Conservation (phyloP, 2,329 filamentous ascomycete genomes). For the Ophiostoma perfectum region DNA sequence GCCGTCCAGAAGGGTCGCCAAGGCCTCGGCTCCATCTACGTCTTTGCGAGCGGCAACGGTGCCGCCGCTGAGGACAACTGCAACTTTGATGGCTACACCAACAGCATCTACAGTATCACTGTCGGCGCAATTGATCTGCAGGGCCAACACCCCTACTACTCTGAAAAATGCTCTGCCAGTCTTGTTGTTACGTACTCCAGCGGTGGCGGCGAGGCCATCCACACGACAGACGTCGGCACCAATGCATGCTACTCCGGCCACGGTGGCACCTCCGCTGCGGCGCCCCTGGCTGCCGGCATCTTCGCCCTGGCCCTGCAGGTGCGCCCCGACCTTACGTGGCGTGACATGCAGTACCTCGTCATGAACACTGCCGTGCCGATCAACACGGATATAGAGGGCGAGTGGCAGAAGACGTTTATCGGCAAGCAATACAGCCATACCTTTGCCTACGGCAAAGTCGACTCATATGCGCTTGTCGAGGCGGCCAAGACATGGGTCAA, state of each 20-base stretch:
- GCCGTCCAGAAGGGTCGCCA: conserved; percentile 81
- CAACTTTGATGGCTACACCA: conserved; percentile 99
- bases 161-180: conserved; percentile 91
- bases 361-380: conserved; percentile 79
- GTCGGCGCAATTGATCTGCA: conserved; percentile 87
- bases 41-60: conserved; percentile 95
- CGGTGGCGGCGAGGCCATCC: conserved; percentile 74
- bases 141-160: conserved; percentile 90
- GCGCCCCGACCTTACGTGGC: conserved; percentile 83
- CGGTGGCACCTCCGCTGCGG: conserved; percentile 91
- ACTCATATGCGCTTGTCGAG: conserved; percentile 79
- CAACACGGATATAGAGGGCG: conserved; percentile 60
- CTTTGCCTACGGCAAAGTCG: conserved; percentile 92
- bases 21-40: conserved; percentile 84
- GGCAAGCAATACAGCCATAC: conserved; percentile 89
- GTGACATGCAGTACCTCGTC: conserved; percentile 88
- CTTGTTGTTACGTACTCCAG: conserved; percentile 96
- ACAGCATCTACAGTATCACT: conserved; percentile 98
- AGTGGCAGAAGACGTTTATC: conserved; percentile 72
- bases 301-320: conserved; percentile 82
- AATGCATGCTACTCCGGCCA: conserved; percentile 76
- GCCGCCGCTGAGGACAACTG: conserved; percentile 86
- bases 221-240: conserved; percentile 88
- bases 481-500: conserved; percentile 77
- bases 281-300: conserved; percentile 85